Evolutionary conservation across 495 filamentous ascomycete species (phyloP), one percentile per base, ranked within the genome.

Genomic region (Daldinia childiae): DNA sequence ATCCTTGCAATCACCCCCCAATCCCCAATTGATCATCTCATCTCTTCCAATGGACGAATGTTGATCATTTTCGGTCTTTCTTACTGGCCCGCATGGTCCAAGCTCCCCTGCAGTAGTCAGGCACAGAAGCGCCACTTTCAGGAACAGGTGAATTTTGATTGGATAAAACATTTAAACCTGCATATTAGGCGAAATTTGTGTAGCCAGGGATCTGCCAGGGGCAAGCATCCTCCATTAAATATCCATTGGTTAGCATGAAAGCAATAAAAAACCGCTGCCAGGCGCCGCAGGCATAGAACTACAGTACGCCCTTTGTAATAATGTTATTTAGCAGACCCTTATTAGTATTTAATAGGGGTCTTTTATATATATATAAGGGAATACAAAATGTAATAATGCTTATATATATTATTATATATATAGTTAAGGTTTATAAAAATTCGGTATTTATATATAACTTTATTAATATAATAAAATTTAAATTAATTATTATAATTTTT

Each of bases 51-150:
- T 54, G 50, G 43, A 26, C 54, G 60, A 43, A 69, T 50, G 65
- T 43, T 62, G 70, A 68, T 73, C 70, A 62, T 69, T 48, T 59
- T 73, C 62, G 71, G 71, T 66, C 66, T 69, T 73, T 58, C 58
- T 69, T 29, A n/a, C 30, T 32, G 68, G 64, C 34, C 59, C 45
- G 38, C 3, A 24, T 71, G 69, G 73, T 64, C 72, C 76, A 78
- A 71, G 74, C 69, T 72, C 64, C 72, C 38, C 34, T 52, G 66
- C 69, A 51, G 68, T 74, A 74, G 67, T 65, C 72, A 74, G 72
- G 72, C 59, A 74, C 72, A 45, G 34, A 65, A 58, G 43, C 45
- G 58, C 62, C 72, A 64, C 54, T 58, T 56, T 36, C 72, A 74
- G 72, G 72, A 64, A 71, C 72, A 43, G 55, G 8, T 9, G 0